These are phyloP conservation scores for Porodaedalea pini DNA, from an alignment of 1,284 basidiomycete genomes.

Conservation along the genomic window DNA sequence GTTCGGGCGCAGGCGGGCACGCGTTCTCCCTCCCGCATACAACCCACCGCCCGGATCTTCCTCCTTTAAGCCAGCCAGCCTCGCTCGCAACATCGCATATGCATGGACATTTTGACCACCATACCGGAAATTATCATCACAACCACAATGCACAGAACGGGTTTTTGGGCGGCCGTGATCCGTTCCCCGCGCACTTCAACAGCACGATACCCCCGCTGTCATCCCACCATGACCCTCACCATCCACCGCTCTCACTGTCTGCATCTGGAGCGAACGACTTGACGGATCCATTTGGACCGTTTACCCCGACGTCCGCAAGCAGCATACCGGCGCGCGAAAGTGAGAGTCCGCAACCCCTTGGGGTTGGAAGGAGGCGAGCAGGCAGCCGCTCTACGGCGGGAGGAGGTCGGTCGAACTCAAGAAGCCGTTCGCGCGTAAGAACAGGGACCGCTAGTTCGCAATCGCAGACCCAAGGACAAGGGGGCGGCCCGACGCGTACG, in stretches of 20 bases:
- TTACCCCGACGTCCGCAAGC: conserved; percentile 13
- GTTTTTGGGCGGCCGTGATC: conserved; percentile 10
- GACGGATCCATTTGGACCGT: conserved; percentile 7
- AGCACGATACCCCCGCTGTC: conserved; percentile 18
- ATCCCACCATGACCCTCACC: conserved; percentile 15
- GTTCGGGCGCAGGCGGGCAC: conserved; percentile 8
- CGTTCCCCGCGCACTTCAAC: conserved; percentile 21
- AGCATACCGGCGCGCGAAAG: conserved; percentile 11
- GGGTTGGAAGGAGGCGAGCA: conserved; percentile 2
- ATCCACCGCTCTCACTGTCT: background rate
- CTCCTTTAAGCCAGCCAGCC: conserved; percentile 17
- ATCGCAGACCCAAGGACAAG: conserved; percentile 19
- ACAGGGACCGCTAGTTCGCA: conserved; percentile 14
- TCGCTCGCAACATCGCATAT: conserved; percentile 17
- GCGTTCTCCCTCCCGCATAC: conserved; percentile 21
- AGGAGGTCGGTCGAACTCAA: conserved; percentile 31
- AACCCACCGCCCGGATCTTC: conserved; percentile 17
- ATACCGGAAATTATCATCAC: conserved; percentile 7
- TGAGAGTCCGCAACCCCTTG: conserved; percentile 2
- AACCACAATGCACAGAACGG: background rate
- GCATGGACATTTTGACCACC: conserved; percentile 14
- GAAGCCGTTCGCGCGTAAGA: conserved; percentile 44
- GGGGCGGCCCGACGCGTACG: conserved; percentile 48
- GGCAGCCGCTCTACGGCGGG: conserved; percentile 24
- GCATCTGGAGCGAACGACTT: background rate